These are phyloP conservation scores for Gentiana macrophylla DNA, from an alignment of 257 asterid genomes.

Conservation along the genomic window DNA sequence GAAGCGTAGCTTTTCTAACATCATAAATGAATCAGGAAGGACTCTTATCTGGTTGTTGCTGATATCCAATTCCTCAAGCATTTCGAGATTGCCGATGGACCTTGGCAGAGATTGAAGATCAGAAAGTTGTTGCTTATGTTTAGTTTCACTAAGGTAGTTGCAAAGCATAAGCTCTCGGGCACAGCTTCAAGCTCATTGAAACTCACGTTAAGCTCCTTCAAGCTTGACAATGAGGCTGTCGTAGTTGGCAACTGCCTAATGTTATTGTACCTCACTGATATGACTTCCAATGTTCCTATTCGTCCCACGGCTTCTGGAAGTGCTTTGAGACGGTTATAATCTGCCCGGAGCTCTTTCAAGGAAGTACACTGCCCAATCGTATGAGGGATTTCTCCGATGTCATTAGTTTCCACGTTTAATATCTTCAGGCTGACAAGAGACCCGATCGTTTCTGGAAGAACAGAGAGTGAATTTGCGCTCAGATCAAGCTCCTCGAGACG, in stretches of 20 bases:
- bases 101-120: constrained; percentile 66
- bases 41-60: constrained; percentile 73
- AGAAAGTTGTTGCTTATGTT: constrained; percentile 83
- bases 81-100: constrained; percentile 80
- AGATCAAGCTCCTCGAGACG: constrained; percentile 63
- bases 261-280: constrained; percentile 73
- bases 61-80: constrained; percentile 76
- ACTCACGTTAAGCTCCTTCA: constrained; percentile 68
- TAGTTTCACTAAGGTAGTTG: constrained; percentile 63
- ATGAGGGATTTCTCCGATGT: constrained; percentile 76
- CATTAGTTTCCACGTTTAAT: constrained; percentile 59
- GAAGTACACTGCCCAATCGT: constrained; percentile 62
- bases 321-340: constrained; percentile 74
- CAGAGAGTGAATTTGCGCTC: constrained; percentile 63
- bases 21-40: constrained; percentile 76
- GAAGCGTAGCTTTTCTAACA: constrained; percentile 48
- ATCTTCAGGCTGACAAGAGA: constrained; percentile 54
- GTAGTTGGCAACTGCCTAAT: constrained; percentile 71
- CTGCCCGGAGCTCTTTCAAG: constrained; percentile 58
- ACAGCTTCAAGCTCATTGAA: constrained; percentile 78
- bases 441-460: constrained; percentile 66
- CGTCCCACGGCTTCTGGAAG: constrained; percentile 85
- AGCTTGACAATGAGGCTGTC: constrained; percentile 50
- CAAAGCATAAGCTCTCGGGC: constrained; percentile 90
- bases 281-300: constrained; percentile 55